Evolutionary conservation across 352 stramenopile species (phyloP).

Genomic region (Phytophthora vignae): DNA sequence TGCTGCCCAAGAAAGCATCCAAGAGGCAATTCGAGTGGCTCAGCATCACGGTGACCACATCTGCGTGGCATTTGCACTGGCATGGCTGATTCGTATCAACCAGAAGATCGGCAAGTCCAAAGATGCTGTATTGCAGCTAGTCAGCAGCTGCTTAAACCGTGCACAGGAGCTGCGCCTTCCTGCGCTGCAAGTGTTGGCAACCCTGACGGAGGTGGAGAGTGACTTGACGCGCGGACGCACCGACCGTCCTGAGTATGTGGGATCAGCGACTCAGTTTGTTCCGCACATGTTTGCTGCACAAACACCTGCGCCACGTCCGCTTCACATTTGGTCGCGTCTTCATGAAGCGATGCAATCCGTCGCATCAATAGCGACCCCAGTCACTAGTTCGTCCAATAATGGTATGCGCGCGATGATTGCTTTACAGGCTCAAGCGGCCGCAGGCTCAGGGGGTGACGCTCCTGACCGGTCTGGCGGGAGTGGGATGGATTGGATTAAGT

Average conservation of each 20-base stretch:
- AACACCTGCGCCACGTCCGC: slow-evolving; percentile 41
- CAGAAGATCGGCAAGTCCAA: slow-evolving; percentile 67
- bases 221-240: slow-evolving; percentile 46
- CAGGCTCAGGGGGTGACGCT: slow-evolving; percentile 20
- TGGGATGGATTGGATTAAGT: slow-evolving; percentile 67
- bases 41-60: slow-evolving; percentile 93
- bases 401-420: slow-evolving; percentile 30
- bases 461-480: slow-evolving; percentile 11
- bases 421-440: slow-evolving; percentile 36
- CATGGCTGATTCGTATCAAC: slow-evolving; percentile 86
- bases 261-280: slow-evolving; percentile 31
- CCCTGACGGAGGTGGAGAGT: slow-evolving; percentile 59
- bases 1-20: slow-evolving; percentile 84
- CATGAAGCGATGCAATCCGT: slow-evolving; percentile 42
- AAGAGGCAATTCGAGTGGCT: slow-evolving; percentile 93
- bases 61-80: slow-evolving; percentile 93
- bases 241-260: slow-evolving; percentile 16
- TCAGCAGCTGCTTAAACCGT: slow-evolving; percentile 65
- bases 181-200: slow-evolving; percentile 58
- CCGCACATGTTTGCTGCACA: slow-evolving; percentile 43
- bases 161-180: slow-evolving; percentile 63
- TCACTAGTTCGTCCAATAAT: slow-evolving; percentile 23
- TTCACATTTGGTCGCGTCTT: slow-evolving; percentile 56
- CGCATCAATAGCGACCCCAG: slow-evolving; percentile 34
- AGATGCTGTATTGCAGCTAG: slow-evolving; percentile 53